These are phyloP conservation scores for Ganoderma lingzhi DNA, from an alignment of 1,284 basidiomycete species.

Conservation along the genomic window DNA sequence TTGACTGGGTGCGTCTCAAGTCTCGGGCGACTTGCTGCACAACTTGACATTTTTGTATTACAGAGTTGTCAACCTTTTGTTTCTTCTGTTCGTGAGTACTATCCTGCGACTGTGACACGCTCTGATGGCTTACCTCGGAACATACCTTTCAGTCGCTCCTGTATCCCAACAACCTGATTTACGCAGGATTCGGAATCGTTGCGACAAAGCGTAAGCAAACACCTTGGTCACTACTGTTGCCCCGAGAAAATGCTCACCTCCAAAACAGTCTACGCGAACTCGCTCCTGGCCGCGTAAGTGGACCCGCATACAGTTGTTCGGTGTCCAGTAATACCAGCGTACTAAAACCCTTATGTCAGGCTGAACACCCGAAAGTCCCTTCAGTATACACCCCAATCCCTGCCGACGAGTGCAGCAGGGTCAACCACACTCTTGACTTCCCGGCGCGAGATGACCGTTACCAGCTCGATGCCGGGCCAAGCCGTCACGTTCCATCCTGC, in stretches of 20 bases:
- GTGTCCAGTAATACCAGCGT: neutral
- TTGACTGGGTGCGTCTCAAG: neutral
- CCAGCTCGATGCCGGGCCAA: neutral
- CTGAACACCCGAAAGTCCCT: neutral
- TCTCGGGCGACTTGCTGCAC: neutral
- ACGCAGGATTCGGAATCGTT: constrained; percentile 17
- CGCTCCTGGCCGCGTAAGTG: neutral
- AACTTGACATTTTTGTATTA: neutral
- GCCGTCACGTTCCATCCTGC: neutral
- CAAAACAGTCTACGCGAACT: neutral
- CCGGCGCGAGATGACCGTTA: too few relatives aligned
- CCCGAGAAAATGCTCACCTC: neutral
- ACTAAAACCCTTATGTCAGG: neutral
- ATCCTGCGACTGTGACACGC: neutral
- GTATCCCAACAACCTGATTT: constrained; percentile 16
- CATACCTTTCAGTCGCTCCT: constrained; percentile 15
- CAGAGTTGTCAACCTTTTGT: constrained; percentile 17
- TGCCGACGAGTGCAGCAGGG: neutral
- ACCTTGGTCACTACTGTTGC: neutral
- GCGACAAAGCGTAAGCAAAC: neutral
- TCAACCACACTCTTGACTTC: neutral
- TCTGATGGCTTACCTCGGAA: neutral
- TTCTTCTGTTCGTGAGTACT: constrained; percentile 16
- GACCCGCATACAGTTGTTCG: neutral
- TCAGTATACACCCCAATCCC: neutral